phyloP scores from a whole-genome alignment of 495 filamentous ascomycete species.

The Xylaria nigripes region DNA sequence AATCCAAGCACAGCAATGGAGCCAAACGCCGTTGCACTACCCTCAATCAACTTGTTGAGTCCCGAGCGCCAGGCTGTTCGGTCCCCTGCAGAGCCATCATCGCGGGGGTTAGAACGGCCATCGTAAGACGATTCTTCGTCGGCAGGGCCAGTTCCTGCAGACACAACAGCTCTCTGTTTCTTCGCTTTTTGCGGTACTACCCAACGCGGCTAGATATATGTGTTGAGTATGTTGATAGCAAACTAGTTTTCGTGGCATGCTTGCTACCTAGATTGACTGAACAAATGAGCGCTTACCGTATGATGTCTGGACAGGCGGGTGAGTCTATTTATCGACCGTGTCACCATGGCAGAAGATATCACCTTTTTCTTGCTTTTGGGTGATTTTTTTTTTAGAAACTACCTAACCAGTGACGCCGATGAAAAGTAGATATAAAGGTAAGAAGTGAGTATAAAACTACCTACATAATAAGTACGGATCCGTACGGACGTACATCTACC shows the following conservation, averaged over 20 bases:
- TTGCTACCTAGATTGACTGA: background rate
- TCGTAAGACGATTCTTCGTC: background rate
- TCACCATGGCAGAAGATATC: slow-evolving; percentile 13
- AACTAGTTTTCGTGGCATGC: background rate
- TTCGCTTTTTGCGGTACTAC: slow-evolving; percentile 3
- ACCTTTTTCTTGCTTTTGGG: no score
- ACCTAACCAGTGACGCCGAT: no score
- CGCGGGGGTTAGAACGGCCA: background rate
- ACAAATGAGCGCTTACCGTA: slow-evolving; percentile 3
- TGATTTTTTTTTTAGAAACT: no score
- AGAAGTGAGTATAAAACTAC: no score
- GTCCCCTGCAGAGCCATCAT: background rate
- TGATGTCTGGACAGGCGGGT: slow-evolving; percentile 1
- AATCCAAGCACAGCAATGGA: slow-evolving; percentile 70
- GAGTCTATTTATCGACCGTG: slow-evolving; percentile 3
- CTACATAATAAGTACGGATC: no score
- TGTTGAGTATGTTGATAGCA: background rate
- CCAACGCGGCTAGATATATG: background rate
- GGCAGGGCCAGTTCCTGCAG: background rate
- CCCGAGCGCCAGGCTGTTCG: slow-evolving; percentile 3
- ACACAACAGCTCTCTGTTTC: background rate
- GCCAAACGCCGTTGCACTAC: slow-evolving; percentile 74
- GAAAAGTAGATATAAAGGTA: no score
- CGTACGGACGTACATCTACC: no score
- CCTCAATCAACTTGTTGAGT: slow-evolving; percentile 66